Base-by-base conservation (phyloP, 768 basidiomycete species). In the Butyriboletus loyo region DNA sequence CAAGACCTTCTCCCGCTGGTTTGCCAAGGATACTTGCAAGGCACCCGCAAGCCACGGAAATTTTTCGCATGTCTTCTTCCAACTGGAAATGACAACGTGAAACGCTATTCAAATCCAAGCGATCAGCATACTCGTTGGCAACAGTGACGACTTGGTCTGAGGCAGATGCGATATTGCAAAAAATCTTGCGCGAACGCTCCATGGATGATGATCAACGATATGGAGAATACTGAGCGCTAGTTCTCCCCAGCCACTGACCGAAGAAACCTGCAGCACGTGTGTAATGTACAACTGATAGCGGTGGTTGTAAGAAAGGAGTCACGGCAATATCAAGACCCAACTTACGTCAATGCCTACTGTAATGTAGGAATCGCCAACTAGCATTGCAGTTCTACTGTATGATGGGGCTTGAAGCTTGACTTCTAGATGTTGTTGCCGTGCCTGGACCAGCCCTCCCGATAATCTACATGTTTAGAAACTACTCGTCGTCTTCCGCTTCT, bases 101-200 rank as follows among this genome's bases (percentile, higher is more conserved):
- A 5, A 53, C 32, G 6, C 22, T 9, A 21, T 41, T 21, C 9
- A 17, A 28, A 5, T 55, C 52, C n/a, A 32, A 3, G 15, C 35
- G 45, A 22, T 55, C 35, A 14, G 54, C 40, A 13, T 43, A 42
- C 5, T 42, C 8, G 6, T 47, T 43, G 34, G 54, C 52, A 34
- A 15, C 39, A 10, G 15, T 9, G 22, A 42, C 15, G 1, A 55
- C 46, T 28, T 4, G 39, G 2, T 17, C 13, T 11, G 52, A 47
- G 2, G 40, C 46, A 10, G 54, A 47, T n/a, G 45, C 30, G 6
- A 55, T 37, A 9, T 34, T 55, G 22, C 3, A 8, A 17, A 54
- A n/a, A 31, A 53, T 36, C 22, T 42, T 46, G 22, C 52, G 40
- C 10, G 54, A 47, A 22, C 53, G 52, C 13, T 43, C 44, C 52